Base-by-base conservation (phyloP, 306 rosid species). In the Trifolium fragiferum region DNA sequence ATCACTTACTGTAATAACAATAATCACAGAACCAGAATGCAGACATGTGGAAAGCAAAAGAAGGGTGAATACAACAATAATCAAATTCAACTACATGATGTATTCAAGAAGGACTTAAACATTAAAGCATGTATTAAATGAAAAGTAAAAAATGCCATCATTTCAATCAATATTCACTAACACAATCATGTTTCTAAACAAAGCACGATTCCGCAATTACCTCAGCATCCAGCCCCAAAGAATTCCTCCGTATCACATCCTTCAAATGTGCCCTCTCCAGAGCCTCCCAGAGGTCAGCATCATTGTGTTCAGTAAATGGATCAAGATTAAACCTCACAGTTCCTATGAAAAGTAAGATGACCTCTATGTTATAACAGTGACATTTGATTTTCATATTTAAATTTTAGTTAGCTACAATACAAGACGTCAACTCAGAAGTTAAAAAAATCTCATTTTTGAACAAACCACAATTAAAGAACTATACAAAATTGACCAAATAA, bases 241-340 rank as follows among this genome's bases (percentile, higher is more conserved):
- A 86, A 78, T 82, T 90, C 81, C 94, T 86, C 55, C 89, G 80
- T 65, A 91, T 83, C 14, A 88, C 96, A 76, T 90, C 98, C 86
- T 90, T 94, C 57, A 91, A 85, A 84, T 91, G 89, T 57, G 97
- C 96, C 80, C 95, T 87, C 85, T 94, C 94, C 47, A 94, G 76
- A 61, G 96, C 94, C 86, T 91, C 96, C 98, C 98, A 94, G 66
- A 91, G 90, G 79, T 94, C 94, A 90, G 96, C 86, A 81, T 91
- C 97, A 69, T 82, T 88, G 73, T 94, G 94, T 63, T 91, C 97
- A 65, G 64, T 59, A 58, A 94, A 94, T 30, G 98, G 96, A 82
- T 94, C 97, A 18, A 94, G 94, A 78, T 94, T 94, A 60, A 91
- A 94, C 63, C 97, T 86, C 58, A 91, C 88, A 16, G 96, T 88